These are phyloP conservation scores for Rhizophlyctis rosea DNA, from an alignment of 192 early-diverging fungal species.

Conservation along the genomic window DNA sequence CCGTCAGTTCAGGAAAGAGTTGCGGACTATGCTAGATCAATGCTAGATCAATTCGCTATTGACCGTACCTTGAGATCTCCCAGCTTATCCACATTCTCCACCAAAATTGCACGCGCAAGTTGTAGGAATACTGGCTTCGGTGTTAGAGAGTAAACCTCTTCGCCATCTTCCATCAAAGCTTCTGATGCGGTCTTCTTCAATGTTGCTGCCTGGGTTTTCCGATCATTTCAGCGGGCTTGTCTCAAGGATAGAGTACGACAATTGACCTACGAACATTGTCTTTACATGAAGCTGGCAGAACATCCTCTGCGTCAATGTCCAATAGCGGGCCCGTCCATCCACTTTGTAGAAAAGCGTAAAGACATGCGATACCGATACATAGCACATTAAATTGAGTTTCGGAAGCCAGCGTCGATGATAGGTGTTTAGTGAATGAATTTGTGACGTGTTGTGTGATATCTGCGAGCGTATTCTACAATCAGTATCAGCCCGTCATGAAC, in stretches of 20 bases:
- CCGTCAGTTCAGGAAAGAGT: not conserved
- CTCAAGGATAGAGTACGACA: not conserved
- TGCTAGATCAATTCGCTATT: not conserved
- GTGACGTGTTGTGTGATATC: not conserved
- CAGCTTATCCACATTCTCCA: conserved; percentile 42
- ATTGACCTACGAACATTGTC: not conserved
- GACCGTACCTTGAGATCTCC: not conserved
- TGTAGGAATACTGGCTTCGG: conserved; percentile 64
- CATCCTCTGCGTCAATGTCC: conserved; percentile 48
- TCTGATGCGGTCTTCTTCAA: conserved; percentile 3
- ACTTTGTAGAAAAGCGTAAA: conserved; percentile 82
- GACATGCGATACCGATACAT: conserved; percentile 60
- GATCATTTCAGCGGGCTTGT: not conserved
- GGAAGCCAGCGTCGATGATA: not conserved
- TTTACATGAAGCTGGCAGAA: conserved; percentile 50
- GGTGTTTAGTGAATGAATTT: not conserved
- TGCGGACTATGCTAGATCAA: not conserved
- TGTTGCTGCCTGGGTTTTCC: too few relatives aligned
- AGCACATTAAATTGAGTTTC: conserved; percentile 40
- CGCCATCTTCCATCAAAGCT: conserved; percentile 69
- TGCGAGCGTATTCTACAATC: not conserved
- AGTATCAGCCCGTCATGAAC: not conserved
- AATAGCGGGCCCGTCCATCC: conserved; percentile 87
- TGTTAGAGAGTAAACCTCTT: conserved; percentile 79
- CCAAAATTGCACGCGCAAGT: conserved; percentile 64